A percentile compares a stretch with the other conserved stretches of the same genome.
phyloP scores from a whole-genome alignment of 495 filamentous ascomycete species.

The Xylaria bambusicola region DNA sequence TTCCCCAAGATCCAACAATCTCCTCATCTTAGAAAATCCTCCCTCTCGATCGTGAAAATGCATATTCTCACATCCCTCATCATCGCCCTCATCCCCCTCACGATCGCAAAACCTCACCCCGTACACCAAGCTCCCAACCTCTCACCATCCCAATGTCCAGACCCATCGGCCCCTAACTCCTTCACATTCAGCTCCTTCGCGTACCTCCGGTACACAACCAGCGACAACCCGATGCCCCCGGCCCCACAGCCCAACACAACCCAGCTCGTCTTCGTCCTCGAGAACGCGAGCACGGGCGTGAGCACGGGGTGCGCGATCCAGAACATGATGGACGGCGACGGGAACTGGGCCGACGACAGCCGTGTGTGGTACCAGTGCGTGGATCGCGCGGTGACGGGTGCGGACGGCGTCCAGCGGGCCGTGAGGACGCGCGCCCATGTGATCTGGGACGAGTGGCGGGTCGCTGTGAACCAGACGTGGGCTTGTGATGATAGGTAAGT shows the following conservation, averaged over 20 bases:
- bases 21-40: no score
- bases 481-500: slow-evolving; percentile 23
- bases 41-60: no score
- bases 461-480: slow-evolving; percentile 32
- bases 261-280: slow-evolving; percentile 25
- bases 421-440: slow-evolving; percentile 22
- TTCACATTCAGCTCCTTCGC: slow-evolving; percentile 17
- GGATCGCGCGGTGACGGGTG: slow-evolving; percentile 17
- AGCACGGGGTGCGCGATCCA: slow-evolving; percentile 19
- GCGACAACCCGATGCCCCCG: not conserved
- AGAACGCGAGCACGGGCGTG: slow-evolving; percentile 24
- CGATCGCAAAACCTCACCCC: not conserved
- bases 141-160: slow-evolving; percentile 11
- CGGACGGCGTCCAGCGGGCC: slow-evolving; percentile 12
- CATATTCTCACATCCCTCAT: no score
- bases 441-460: slow-evolving; percentile 24
- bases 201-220: slow-evolving; percentile 19
- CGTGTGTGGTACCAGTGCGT: slow-evolving; percentile 20
- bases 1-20: no score
- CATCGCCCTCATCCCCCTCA: not conserved
- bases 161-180: slow-evolving; percentile 15
- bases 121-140: no score
- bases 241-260: slow-evolving; percentile 21
- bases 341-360: slow-evolving; percentile 20
- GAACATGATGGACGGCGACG: slow-evolving; percentile 3